Evolutionary conservation across 192 early-diverging fungal species (phyloP).

Genomic region (Coemansia sp.): DNA sequence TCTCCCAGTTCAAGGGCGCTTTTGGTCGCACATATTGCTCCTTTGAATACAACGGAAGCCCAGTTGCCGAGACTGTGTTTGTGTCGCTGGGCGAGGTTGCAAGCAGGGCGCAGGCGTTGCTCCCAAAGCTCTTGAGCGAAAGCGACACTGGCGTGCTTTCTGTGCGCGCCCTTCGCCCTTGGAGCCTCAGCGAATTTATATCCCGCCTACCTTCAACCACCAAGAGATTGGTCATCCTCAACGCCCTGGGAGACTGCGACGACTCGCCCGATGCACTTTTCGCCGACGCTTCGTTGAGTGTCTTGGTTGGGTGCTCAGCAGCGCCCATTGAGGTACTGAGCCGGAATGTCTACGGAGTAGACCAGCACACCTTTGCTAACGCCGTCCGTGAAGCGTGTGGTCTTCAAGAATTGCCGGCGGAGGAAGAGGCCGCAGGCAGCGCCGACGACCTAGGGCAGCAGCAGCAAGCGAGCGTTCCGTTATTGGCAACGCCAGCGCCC

Average conservation of each 20-base stretch:
- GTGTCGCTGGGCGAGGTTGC: slow-evolving; percentile 71
- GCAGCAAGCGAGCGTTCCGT: not conserved
- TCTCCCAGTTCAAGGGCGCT: slow-evolving; percentile 32
- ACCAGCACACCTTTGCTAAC: not conserved
- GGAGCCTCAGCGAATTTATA: slow-evolving; percentile 74
- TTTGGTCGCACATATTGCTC: slow-evolving; percentile 66
- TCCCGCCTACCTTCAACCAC: slow-evolving; percentile 63
- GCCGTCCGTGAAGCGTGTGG: slow-evolving; percentile 21
- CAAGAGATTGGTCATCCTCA: slow-evolving; percentile 75
- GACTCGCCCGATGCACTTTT: slow-evolving; percentile 63
- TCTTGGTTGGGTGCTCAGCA: slow-evolving; percentile 55
- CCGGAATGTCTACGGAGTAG: slow-evolving; percentile 18
- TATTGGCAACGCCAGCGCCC: not conserved
- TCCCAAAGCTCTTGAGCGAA: slow-evolving; percentile 43
- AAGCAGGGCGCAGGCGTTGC: slow-evolving; percentile 53
- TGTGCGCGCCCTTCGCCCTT: slow-evolving; percentile 81
- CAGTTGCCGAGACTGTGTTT: slow-evolving; percentile 73
- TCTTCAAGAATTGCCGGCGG: slow-evolving; percentile 5
- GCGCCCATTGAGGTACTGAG: slow-evolving; percentile 17
- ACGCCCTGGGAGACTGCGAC: slow-evolving; percentile 53
- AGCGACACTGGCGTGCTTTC: slow-evolving; percentile 68
- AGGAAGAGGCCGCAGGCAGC: not conserved
- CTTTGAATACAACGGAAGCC: slow-evolving; percentile 81
- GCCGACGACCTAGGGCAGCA: not conserved
- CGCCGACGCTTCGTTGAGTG: slow-evolving; percentile 71